These are phyloP conservation scores for Leptographium galeiforme DNA, from an alignment of 2,329 filamentous ascomycete genomes.

Conservation along the genomic window DNA sequence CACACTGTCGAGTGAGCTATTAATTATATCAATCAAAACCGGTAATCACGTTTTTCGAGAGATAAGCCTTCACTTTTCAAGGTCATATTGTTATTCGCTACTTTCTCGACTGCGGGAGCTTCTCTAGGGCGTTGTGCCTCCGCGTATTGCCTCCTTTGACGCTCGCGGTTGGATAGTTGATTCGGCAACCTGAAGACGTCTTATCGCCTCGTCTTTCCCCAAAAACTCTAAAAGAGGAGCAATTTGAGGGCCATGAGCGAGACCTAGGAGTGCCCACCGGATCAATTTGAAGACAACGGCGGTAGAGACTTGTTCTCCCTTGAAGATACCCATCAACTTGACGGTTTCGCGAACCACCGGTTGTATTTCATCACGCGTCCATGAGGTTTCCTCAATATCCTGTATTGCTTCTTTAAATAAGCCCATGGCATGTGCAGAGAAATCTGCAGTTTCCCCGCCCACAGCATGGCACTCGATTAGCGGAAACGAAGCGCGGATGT, in stretches of 20 bases:
- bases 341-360: background rate
- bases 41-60: no score
- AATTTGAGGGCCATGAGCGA: slow-evolving; percentile 14
- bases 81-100: no score
- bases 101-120: no score
- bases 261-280: slow-evolving; percentile 18
- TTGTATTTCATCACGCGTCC: slow-evolving; percentile 8
- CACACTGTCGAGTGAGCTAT: no score
- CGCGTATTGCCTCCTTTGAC: background rate
- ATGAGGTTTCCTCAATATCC: slow-evolving; percentile 2
- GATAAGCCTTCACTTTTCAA: no score
- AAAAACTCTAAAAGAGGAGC: slow-evolving; percentile 15
- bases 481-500: slow-evolving; percentile 3
- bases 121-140: background rate
- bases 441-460: background rate
- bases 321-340: background rate
- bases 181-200: slow-evolving; percentile 12
- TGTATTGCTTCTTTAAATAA: slow-evolving; percentile 6
- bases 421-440: background rate
- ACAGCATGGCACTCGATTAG: background rate
- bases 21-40: no score
- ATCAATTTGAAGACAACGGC: slow-evolving; percentile 15
- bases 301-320: background rate
- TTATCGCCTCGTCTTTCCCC: slow-evolving; percentile 17
- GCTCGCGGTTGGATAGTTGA: background rate